Conservation (phyloP, 2,329 filamentous ascomycete species). For the Sclerotinia borealis region DNA sequence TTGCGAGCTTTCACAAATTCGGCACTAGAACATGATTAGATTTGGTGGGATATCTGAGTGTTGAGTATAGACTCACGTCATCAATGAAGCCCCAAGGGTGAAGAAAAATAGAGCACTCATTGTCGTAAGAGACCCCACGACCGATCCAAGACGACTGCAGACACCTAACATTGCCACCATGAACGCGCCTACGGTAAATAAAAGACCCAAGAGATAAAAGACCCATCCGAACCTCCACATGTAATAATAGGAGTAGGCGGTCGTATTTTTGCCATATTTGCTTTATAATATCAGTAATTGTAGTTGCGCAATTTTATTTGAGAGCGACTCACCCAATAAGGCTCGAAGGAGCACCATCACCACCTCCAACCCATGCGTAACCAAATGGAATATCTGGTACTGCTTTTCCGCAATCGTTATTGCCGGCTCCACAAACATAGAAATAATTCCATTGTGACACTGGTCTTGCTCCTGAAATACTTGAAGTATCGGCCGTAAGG, state of each 20-base stretch:
- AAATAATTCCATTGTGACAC: constrained; percentile 87
- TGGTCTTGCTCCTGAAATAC: constrained; percentile 60
- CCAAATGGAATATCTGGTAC: constrained; percentile 63
- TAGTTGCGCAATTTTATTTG: too few species aligned
- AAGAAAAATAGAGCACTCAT: constrained; percentile 63
- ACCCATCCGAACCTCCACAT: constrained; percentile 91
- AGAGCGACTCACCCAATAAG: constrained; percentile 45
- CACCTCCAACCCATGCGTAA: constrained; percentile 61
- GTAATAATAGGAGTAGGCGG: constrained; percentile 63
- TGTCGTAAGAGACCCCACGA: constrained; percentile 53
- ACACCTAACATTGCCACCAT: constrained; percentile 63
- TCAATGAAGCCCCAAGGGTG: constrained; percentile 59
- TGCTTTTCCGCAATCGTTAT: constrained; percentile 57
- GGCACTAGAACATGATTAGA: constrained; percentile 36
- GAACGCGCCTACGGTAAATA: constrained; percentile 67
- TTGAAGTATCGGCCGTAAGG: constrained; percentile 69
- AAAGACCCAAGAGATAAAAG: constrained; percentile 77
- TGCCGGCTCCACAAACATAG: constrained; percentile 64
- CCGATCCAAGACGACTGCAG: constrained; percentile 64
- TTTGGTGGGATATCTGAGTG: not conserved
- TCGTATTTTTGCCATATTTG: constrained; percentile 48
- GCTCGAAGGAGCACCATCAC: constrained; percentile 43
- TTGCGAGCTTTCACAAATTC: constrained; percentile 65
- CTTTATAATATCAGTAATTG: constrained; percentile 32
- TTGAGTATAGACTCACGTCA: constrained; percentile 55